These are phyloP conservation scores for Ascobolus immersus DNA, from an alignment of 495 filamentous ascomycete species.

Conservation along the genomic window DNA sequence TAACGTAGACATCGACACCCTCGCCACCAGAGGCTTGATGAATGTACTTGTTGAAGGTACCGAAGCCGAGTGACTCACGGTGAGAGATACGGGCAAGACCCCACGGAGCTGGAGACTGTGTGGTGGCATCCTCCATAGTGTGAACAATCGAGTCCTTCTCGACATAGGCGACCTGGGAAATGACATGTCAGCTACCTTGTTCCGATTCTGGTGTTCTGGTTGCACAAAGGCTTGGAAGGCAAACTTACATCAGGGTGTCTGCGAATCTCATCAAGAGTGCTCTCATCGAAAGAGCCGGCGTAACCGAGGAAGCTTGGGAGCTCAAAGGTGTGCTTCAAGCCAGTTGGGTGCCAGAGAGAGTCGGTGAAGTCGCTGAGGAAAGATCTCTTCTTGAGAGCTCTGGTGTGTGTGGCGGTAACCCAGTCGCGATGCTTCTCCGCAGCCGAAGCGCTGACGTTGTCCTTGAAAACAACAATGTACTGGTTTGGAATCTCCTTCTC, in stretches of 20 bases:
- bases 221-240: background rate
- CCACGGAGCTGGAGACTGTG: constrained; percentile 88
- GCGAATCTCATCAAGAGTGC: constrained; percentile 76
- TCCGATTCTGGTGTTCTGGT: too few species aligned
- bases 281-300: constrained; percentile 85
- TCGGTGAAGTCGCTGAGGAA: constrained; percentile 4
- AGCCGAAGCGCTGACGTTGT: constrained; percentile 45
- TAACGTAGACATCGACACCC: constrained; percentile 96
- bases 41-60: constrained; percentile 92
- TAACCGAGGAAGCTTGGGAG: constrained; percentile 66
- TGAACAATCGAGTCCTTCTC: constrained; percentile 84
- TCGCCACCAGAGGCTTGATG: constrained; percentile 78
- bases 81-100: constrained; percentile 95
- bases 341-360: constrained; percentile 42
- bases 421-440: constrained; percentile 63
- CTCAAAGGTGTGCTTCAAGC: constrained; percentile 78
- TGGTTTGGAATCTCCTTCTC: constrained; percentile 51
- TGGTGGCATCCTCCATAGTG: constrained; percentile 33
- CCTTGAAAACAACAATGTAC: constrained; percentile 97
- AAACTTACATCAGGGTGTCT: constrained; percentile 86
- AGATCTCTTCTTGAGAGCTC: constrained; percentile 60
- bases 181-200: constrained; percentile 4
- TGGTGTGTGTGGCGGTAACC: constrained; percentile 60
- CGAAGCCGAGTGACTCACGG: constrained; percentile 60
- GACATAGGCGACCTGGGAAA: constrained; percentile 66